Percentiles rank a stretch among this genome's conserved stretches.
Conservation (phyloP, 495 filamentous ascomycete species). For the Penicillium turbatum region DNA sequence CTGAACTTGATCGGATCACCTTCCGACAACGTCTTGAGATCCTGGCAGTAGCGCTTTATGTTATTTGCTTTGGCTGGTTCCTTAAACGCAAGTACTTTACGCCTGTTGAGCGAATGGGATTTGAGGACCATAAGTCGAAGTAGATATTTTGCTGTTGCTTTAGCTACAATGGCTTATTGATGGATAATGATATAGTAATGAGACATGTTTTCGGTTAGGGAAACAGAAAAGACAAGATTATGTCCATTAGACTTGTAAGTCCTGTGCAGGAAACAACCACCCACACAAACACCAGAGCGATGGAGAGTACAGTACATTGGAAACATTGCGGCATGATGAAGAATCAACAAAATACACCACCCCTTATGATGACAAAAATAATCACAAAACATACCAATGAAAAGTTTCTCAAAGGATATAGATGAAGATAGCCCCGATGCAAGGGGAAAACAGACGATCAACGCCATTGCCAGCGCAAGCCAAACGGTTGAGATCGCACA, state of each 20-base stretch:
- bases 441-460: slow-evolving; percentile 10
- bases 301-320: slow-evolving; percentile 9
- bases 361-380: slow-evolving; percentile 4
- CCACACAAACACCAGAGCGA: slow-evolving; percentile 15
- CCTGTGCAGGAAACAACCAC: neutral
- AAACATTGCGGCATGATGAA: slow-evolving; percentile 18
- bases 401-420: neutral
- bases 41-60: slow-evolving; percentile 6
- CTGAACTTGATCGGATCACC: slow-evolving; percentile 13
- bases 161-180: neutral
- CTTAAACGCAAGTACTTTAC: slow-evolving; percentile 14
- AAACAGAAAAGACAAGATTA: too few species aligned
- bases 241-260: neutral
- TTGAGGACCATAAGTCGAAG: slow-evolving; percentile 14
- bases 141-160: neutral
- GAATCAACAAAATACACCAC: slow-evolving; percentile 13
- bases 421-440: slow-evolving; percentile 8
- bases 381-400: neutral
- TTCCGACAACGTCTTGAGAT: slow-evolving; percentile 14
- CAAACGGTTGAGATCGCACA: slow-evolving; percentile 14
- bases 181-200: slow-evolving; percentile 4
- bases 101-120: slow-evolving; percentile 12
- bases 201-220: slow-evolving; percentile 2
- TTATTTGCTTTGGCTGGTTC: slow-evolving; percentile 28
- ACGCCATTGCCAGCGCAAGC: slow-evolving; percentile 14